These are phyloP conservation scores for Arachis hypogaea DNA, from an alignment of 306 rosid species.

Conservation along the genomic window DNA sequence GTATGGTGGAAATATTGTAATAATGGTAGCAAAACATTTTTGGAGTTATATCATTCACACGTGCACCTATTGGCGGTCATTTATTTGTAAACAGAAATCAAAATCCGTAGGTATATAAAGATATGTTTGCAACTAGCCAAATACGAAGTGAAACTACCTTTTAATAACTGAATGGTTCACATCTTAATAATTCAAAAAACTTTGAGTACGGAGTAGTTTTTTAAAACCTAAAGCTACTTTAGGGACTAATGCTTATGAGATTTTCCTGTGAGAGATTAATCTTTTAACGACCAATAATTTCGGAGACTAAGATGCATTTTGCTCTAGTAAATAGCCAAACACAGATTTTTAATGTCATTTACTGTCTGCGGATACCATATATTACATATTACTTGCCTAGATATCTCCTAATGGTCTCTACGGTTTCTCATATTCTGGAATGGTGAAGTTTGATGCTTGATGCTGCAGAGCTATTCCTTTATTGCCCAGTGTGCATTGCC, in stretches of 20 bases:
- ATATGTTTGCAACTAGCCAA: constrained; percentile 7
- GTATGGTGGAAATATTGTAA: background rate
- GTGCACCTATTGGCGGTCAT: constrained; percentile 6
- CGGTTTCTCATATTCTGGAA: constrained; percentile 3
- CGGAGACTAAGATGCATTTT: too few relatives aligned
- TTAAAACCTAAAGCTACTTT: too few relatives aligned
- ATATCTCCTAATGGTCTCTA: constrained; percentile 25
- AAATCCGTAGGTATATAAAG: background rate
- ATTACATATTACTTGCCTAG: constrained; percentile 11
- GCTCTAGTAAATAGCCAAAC: too few relatives aligned
- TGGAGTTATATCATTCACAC: constrained; percentile 18
- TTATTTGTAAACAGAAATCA: constrained; percentile 26
- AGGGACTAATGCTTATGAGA: too few relatives aligned
- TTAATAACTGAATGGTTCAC: too few relatives aligned
- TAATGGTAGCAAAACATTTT: background rate
- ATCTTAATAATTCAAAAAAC: too few relatives aligned
- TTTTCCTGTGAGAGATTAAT: too few relatives aligned
- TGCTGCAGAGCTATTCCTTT: constrained; percentile 15
- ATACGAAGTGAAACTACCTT: too few relatives aligned
- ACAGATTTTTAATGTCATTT: constrained; percentile 15
- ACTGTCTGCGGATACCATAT: constrained; percentile 12
- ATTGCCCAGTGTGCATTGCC: background rate
- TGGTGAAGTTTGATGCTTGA: constrained; percentile 20
- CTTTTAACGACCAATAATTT: too few relatives aligned
- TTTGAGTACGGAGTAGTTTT: too few relatives aligned